Percentiles rank a stretch among this genome's conserved stretches.
These are phyloP conservation scores for Wickerhamomyces chambardii DNA, from an alignment of 805 yeast genomes.

Conservation along the genomic window DNA sequence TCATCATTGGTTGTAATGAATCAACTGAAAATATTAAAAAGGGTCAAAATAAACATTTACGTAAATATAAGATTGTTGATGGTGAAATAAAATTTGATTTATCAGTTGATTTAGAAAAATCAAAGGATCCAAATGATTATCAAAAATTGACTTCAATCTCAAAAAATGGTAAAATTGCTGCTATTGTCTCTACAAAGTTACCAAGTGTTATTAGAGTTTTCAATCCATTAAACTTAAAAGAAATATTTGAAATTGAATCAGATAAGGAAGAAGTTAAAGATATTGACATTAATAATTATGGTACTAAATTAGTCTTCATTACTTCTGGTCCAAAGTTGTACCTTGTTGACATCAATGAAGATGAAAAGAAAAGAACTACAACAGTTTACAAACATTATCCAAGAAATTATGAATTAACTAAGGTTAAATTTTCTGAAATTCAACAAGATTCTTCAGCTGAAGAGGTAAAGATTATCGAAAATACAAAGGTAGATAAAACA, in stretches of 20 bases:
- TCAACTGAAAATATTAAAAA: constrained; percentile 45
- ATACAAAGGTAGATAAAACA: no score
- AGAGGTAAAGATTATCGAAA: no score
- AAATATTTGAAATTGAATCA: constrained; percentile 44
- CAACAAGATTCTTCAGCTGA: no score
- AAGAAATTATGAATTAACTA: constrained; percentile 23
- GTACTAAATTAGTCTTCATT: constrained; percentile 53
- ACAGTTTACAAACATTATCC: constrained; percentile 10
- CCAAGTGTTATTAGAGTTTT: constrained; percentile 60
- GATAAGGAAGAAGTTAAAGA: constrained; percentile 49
- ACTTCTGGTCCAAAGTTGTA: constrained; percentile 38
- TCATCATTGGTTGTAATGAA: constrained; percentile 75
- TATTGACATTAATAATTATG: constrained; percentile 58
- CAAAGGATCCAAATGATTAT: constrained; percentile 44
- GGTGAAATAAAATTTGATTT: constrained; percentile 42
- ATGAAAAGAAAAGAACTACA: constrained; percentile 3
- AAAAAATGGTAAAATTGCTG: constrained; percentile 52
- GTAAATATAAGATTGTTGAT: constrained; percentile 36
- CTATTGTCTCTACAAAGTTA: constrained; percentile 55
- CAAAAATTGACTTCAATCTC: constrained; percentile 50
- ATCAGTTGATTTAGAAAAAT: constrained; percentile 45
- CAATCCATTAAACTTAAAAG: constrained; percentile 44
- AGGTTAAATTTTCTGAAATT: constrained; percentile 28
- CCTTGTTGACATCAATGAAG: constrained; percentile 1
- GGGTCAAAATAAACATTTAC: constrained; percentile 61